phyloP scores from a whole-genome alignment of 106 monocot genomes.

The Allium sativum region DNA sequence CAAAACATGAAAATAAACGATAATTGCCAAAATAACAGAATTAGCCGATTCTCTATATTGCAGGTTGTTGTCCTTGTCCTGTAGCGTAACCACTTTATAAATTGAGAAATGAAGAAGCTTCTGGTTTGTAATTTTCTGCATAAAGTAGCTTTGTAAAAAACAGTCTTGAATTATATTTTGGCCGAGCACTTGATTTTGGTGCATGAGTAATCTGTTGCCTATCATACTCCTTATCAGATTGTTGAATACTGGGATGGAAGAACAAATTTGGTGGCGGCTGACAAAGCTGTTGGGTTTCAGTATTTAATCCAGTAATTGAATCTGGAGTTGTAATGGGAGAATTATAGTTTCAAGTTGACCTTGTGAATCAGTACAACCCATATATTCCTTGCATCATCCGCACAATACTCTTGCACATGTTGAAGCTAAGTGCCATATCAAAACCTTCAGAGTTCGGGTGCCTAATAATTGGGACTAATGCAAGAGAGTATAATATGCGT shows the following conservation, averaged over 20 bases:
- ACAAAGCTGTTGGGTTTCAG: conserved; percentile 10
- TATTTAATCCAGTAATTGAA: conserved; percentile 5
- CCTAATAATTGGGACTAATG: conserved; percentile 7
- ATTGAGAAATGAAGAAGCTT: no score
- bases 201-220: no score
- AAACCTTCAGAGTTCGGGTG: conserved; percentile 18
- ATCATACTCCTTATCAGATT: no score
- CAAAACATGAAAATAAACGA: no score
- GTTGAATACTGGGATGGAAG: conserved; percentile 21
- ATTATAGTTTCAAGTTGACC: conserved; percentile 30
- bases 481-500: conserved; percentile 2
- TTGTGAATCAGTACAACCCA: conserved; percentile 30
- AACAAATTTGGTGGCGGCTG: background rate
- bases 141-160: no score
- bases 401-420: conserved; percentile 58
- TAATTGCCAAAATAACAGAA: no score
- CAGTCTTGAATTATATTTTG: no score
- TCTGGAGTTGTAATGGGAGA: conserved; percentile 32
- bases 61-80: no score
- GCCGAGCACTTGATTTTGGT: no score
- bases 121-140: no score
- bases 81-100: no score
- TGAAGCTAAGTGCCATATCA: conserved; percentile 46
- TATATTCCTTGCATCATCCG: conserved; percentile 77
- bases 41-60: no score